Evolutionary conservation across 73 alveolate genomes (phyloP).

Genomic region (Tetrahymena thermophila): DNA sequence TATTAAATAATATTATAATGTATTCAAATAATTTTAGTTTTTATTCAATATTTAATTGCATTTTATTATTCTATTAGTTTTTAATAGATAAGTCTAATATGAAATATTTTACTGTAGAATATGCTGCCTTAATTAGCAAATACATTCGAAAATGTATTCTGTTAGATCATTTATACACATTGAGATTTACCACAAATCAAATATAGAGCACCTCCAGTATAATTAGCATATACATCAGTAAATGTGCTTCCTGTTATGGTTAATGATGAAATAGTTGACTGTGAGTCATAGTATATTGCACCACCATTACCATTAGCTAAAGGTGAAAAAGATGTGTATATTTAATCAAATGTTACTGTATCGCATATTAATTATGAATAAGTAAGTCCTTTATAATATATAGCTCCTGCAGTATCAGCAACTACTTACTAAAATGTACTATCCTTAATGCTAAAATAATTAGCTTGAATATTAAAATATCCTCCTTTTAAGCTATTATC

Average conservation of each 20-base stretch:
- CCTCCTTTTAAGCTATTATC: background rate
- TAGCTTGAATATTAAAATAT: background rate
- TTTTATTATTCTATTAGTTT: too few species aligned
- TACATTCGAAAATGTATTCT: background rate
- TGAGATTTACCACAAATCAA: background rate
- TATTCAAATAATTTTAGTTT: too few species aligned
- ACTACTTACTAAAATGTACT: background rate
- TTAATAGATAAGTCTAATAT: too few species aligned
- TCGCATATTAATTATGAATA: background rate
- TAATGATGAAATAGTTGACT: background rate
- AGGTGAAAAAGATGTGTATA: background rate
- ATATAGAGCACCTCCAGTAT: background rate
- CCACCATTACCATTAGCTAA: background rate
- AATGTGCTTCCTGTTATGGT: background rate
- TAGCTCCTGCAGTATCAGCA: background rate
- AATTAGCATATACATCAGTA: background rate
- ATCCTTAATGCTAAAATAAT: background rate
- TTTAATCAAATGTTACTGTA: background rate
- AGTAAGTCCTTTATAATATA: background rate
- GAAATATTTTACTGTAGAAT: background rate
- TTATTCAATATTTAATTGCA: too few species aligned
- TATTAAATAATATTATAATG: too few species aligned
- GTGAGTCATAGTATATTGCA: background rate
- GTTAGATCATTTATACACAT: background rate
- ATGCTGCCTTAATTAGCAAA: background rate